phyloP scores from a whole-genome alignment of 441 rosid genomes.

The Breynia disticha region DNA sequence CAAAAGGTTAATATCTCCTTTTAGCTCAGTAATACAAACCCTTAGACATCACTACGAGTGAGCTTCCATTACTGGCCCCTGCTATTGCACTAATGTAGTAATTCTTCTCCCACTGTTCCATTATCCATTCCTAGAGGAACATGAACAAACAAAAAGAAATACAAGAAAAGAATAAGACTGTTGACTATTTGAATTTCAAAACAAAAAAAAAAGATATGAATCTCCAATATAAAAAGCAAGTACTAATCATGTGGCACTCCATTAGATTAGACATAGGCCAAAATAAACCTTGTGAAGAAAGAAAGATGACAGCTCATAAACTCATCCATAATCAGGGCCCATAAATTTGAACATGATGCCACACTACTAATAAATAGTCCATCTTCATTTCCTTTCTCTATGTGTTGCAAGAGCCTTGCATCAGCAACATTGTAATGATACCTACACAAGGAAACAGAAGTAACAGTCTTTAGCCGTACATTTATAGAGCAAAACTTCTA shows the following conservation, averaged over 20 bases:
- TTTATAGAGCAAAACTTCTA: conserved; percentile 6
- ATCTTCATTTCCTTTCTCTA: conserved; percentile 80
- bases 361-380: conserved; percentile 85
- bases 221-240: no score
- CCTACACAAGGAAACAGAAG: conserved; percentile 26
- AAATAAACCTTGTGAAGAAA: conserved; percentile 74
- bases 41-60: conserved; percentile 88
- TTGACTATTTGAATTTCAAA: not conserved
- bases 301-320: conserved; percentile 60
- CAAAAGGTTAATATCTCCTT: not conserved
- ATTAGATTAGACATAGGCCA: no score
- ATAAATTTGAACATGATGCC: conserved; percentile 69
- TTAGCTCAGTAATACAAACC: conserved; percentile 30
- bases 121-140: conserved; percentile 75
- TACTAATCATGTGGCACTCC: no score
- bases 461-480: conserved; percentile 10
- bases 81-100: conserved; percentile 83
- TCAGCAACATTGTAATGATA: conserved; percentile 92
- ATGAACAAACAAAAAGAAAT: not conserved
- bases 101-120: conserved; percentile 96
- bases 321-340: conserved; percentile 98
- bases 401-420: conserved; percentile 59
- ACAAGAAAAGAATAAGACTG: conserved; percentile 2
- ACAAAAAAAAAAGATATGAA: no score
- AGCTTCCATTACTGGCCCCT: conserved; percentile 71